Conservation (phyloP, 306 rosid species). For the Acacia acuminata region DNA sequence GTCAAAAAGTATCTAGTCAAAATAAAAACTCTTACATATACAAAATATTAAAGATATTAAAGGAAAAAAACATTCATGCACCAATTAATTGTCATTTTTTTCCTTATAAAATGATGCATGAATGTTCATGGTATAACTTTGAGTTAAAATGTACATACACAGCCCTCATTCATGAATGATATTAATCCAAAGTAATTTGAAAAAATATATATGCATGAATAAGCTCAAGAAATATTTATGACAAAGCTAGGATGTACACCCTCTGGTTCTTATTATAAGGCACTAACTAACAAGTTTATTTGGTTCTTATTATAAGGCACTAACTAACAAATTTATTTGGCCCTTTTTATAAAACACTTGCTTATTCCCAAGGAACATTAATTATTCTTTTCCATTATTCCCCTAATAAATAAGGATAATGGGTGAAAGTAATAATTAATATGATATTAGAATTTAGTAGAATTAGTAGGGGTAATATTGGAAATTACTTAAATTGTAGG, state of each 20-base stretch:
- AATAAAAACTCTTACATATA: neutral
- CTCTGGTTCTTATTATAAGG: too few species aligned
- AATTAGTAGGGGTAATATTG: too few species aligned
- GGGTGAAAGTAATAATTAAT: too few species aligned
- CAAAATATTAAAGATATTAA: neutral
- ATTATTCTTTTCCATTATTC: too few species aligned
- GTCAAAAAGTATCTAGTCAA: neutral
- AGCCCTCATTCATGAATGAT: neutral
- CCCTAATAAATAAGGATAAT: too few species aligned
- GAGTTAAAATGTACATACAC: neutral
- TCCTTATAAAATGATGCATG: neutral
- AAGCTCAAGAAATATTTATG: neutral
- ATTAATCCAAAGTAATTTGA: neutral
- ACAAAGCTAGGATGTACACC: neutral
- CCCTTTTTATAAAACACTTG: too few species aligned
- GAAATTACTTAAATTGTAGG: too few species aligned
- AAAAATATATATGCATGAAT: neutral
- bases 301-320: too few species aligned
- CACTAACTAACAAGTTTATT: too few species aligned
- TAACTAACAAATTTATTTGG: too few species aligned
- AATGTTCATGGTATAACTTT: neutral
- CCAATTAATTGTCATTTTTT: neutral
- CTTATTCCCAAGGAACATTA: too few species aligned
- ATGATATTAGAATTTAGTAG: too few species aligned
- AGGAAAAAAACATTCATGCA: neutral